Base-by-base conservation (phyloP, 495 filamentous ascomycete species). In the Hyaloscypha hepaticicola region DNA sequence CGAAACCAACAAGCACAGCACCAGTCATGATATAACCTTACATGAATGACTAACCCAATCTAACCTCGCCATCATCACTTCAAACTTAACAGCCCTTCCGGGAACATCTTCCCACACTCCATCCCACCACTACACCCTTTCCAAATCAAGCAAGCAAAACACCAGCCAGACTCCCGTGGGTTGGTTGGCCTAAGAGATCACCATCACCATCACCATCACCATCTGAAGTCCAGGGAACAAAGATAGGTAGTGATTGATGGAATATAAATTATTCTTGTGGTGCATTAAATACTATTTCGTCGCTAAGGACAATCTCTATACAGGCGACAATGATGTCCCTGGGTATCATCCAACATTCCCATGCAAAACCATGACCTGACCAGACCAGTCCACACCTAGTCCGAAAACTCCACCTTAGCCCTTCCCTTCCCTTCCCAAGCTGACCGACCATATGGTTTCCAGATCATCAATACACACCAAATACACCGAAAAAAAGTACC, bases 231-330 rank as follows among this genome's bases (percentile, higher is more conserved):
- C n/a, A n/a, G 8, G 19, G 38, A 45, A 8, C 38, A 45, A 45
- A 19, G 8, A 45, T 45, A 53, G 0, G 50, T 27, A 26, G 19
- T 25, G 50, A 25, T 8, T 53, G 25, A 25, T 25, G 24, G n/a
- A 24, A 27, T 50, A 53, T 53, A 53, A 24, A 53, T 53, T 27
- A n/a, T n/a, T 21, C 25, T 5, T 26, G 31, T 26, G 12, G 25
- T 57, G 19, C 25, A 57, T 57, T 29, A 57, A 57, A 33, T 33
- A 19, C 9, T 2, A 24, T 12, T 7, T 2, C n/a, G 53, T 57
- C 28, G 33, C 27, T 57, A 33, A 57, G 31, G 53, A 57, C 53
- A 57, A 27, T 53, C 50, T 50, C 48, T 53, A 53, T 24, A 26
- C 50, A 53, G 50, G 50, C 50, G 25, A 53, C 50, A 2, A 14